Evolutionary conservation across 2,329 filamentous ascomycete genomes (phyloP).

Genomic region (Diplodia scrobiculata): DNA sequence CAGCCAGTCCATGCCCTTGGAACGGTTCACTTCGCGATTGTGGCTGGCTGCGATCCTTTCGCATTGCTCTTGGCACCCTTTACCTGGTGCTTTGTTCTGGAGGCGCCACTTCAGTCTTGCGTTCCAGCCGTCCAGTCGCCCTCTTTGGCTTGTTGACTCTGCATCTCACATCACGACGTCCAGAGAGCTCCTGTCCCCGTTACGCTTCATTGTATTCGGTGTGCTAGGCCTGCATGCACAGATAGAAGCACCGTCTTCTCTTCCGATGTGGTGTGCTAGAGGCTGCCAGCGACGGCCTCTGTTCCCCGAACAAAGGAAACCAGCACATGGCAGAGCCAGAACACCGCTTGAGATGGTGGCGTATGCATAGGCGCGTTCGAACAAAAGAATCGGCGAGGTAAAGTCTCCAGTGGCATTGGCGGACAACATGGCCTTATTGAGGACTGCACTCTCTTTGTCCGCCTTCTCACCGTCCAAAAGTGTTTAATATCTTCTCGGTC

Average conservation of each 20-base stretch:
- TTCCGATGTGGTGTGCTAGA: too few relatives aligned
- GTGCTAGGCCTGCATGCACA: background rate
- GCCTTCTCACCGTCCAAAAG: constrained; percentile 8
- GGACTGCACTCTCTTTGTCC: constrained; percentile 7
- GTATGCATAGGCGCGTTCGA: background rate
- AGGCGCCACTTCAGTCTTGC: background rate
- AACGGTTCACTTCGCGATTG: background rate
- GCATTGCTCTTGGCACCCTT: background rate
- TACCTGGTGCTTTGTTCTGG: background rate
- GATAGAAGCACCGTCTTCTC: background rate
- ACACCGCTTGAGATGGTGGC: background rate
- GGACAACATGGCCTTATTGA: background rate
- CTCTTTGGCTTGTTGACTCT: background rate
- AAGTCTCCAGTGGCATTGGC: background rate
- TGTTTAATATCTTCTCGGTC: constrained; percentile 7
- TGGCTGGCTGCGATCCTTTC: background rate
- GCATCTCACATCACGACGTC: background rate
- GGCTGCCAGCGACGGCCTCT: background rate
- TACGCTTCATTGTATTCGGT: background rate
- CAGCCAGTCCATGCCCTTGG: background rate
- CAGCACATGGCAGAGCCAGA: constrained; percentile 3
- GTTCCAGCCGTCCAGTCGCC: background rate
- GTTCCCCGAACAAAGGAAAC: background rate
- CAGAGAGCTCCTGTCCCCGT: background rate
- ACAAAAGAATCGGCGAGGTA: background rate